Evolutionary conservation across 164 flowering plant species (phyloP).

Genomic region (Cinnamomum micranthum): DNA sequence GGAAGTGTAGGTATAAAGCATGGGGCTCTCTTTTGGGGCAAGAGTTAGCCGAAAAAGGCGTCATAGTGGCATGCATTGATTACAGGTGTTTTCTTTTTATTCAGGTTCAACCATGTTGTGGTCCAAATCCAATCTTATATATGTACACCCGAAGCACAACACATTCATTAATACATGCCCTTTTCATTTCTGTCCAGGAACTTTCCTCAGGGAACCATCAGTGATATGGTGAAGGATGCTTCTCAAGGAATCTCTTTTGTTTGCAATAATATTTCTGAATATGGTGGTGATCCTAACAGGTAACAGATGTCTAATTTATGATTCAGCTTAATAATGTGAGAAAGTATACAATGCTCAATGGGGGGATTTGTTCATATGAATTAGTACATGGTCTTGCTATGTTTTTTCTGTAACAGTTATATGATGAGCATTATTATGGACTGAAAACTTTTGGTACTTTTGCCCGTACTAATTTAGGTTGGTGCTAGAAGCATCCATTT

Average conservation of each 20-base stretch:
- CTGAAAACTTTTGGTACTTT: not conserved
- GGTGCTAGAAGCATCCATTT: not conserved
- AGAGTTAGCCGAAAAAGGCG: conserved; percentile 75
- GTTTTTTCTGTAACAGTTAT: too few relatives aligned
- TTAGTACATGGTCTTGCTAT: not conserved
- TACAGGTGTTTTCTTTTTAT: conserved; percentile 54
- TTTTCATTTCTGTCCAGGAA: conserved; percentile 52
- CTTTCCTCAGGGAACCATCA: conserved; percentile 92
- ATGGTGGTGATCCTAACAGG: conserved; percentile 97
- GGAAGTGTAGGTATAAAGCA: conserved; percentile 73
- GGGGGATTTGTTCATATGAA: not conserved
- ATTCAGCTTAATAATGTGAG: not conserved
- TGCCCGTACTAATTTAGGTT: not conserved
- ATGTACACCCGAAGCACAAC: not conserved
- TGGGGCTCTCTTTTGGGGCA: conserved; percentile 92
- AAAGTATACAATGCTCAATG: not conserved
- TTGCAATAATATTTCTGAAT: conserved; percentile 76
- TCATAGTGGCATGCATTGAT: conserved; percentile 94
- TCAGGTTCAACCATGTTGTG: not conserved
- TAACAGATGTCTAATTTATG: conserved; percentile 14
- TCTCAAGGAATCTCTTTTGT: conserved; percentile 83
- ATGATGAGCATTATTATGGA: not conserved
- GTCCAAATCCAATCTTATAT: not conserved
- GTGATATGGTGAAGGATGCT: conserved; percentile 91
- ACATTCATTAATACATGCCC: not conserved